Evolutionary conservation across 1,284 basidiomycete genomes (phyloP).

Genomic region (Inonotus hispidus): DNA sequence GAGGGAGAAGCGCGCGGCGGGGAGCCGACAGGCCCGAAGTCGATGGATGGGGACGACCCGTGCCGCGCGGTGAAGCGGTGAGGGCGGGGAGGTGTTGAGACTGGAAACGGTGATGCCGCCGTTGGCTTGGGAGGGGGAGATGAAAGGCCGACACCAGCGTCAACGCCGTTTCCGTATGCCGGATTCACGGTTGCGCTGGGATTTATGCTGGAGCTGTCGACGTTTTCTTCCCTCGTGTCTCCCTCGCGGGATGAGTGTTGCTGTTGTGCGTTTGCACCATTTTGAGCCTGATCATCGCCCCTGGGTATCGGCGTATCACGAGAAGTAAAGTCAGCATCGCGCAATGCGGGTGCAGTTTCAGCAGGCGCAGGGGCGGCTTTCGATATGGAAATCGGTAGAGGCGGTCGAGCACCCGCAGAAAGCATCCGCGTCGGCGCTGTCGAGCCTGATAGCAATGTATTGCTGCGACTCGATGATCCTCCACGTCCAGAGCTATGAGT

Average conservation of each 20-base stretch:
- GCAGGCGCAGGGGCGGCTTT: slow-evolving; percentile 70
- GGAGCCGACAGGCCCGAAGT: slow-evolving; percentile 76
- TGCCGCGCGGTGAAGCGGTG: slow-evolving; percentile 30
- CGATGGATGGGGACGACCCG: slow-evolving; percentile 32
- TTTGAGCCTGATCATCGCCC: background rate
- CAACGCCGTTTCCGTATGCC: slow-evolving; percentile 12
- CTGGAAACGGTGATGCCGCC: slow-evolving; percentile 38
- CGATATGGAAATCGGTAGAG: slow-evolving; percentile 53
- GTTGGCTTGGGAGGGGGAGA: slow-evolving; percentile 11
- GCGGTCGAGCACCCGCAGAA: slow-evolving; percentile 44
- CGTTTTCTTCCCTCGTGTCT: background rate
- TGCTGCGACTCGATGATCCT: slow-evolving; percentile 23
- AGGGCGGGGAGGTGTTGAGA: slow-evolving; percentile 43
- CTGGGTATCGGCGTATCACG: slow-evolving; percentile 41
- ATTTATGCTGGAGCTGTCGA: background rate
- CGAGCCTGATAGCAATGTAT: slow-evolving; percentile 47
- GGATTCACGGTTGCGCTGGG: slow-evolving; percentile 16
- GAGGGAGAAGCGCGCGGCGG: slow-evolving; percentile 47
- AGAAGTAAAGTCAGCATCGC: slow-evolving; percentile 70
- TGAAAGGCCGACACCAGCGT: background rate
- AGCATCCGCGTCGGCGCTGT: slow-evolving; percentile 46
- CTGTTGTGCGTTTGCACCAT: background rate
- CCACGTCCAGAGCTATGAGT: slow-evolving; percentile 22
- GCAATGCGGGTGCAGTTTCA: slow-evolving; percentile 70
- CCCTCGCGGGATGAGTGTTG: background rate